Conservation (phyloP, 192 early-diverging fungal species). For the Linnemannia elongata region DNA sequence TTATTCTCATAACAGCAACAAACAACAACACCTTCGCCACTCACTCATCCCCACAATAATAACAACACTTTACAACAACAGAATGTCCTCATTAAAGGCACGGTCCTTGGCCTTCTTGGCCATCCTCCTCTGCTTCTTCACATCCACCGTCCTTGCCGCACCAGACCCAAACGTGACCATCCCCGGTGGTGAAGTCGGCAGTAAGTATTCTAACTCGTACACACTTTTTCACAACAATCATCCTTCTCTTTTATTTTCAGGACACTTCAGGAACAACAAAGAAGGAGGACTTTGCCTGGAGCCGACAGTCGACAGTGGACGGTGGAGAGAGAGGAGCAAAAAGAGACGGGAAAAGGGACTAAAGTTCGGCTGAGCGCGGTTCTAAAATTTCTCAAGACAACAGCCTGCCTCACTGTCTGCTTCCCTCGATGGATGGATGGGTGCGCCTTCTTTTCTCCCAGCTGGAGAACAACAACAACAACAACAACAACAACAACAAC, state of each 20-base stretch:
- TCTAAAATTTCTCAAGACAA: neutral
- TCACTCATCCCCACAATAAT: neutral
- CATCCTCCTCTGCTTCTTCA: slow-evolving; percentile 18
- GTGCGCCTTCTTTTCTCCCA: neutral
- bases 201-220: slow-evolving; percentile 8
- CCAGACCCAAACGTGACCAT: neutral
- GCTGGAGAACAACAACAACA: neutral
- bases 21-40: neutral
- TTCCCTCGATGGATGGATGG: too few species aligned
- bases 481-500: neutral
- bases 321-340: neutral
- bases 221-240: neutral
- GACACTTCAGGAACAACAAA: neutral
- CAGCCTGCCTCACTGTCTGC: neutral
- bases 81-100: slow-evolving; percentile 10
- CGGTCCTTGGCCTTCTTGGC: slow-evolving; percentile 17
- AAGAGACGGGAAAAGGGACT: neutral
- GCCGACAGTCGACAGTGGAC: neutral
- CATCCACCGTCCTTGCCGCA: slow-evolving; percentile 12
- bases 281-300: neutral
- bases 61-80: neutral
- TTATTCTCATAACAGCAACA: neutral
- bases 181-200: neutral
- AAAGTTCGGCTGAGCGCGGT: neutral
- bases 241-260: neutral